Base-by-base conservation (phyloP, 2,329 filamentous ascomycete genomes). In the Periconia macrospinosa region DNA sequence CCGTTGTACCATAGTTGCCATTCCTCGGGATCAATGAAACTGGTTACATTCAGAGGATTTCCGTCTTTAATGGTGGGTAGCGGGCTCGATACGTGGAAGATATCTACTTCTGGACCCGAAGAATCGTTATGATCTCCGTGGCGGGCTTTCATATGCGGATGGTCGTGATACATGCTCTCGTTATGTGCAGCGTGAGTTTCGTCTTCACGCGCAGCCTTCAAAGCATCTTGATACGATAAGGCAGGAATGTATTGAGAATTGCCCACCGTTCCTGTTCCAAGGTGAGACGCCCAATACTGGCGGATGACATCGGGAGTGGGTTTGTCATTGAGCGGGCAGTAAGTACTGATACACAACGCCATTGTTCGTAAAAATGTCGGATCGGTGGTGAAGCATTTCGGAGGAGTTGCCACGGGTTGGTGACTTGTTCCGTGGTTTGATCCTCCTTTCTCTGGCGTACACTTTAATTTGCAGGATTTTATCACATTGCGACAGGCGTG, bases 331-430 rank as follows among this genome's bases (percentile, higher is more conserved):
- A 53, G 42, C 18, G 48, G 17, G 47, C 66, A 69, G 20, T 54
- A 61, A 1, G 55, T 48, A 20, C 61, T 54, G 41, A 69, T 65
- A 47, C 66, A 69, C 18, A 59, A 58, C 6, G 66, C 66, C 41
- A 66, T 56, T 3, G 65, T 67, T 14, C 59, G 62, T 10, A 69
- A 56, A 41, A 59, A 69, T 13, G 60, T 27, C 1, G 37, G 49
- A 47, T 67, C 61, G 11, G 46, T 41, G 9, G 60, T 58, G 14
- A 56, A 56, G 42, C 66, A 69, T 46, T 59, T 49, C 30, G 62
- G 59, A 23, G 62, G 49, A 14, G 63, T 63, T 13, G 45, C 30
- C n/a, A 54, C 35, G 9, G 46, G 49, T 14, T 47, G 46, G 42
- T 55, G 47, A 7, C 30, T 46, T 2, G 52, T 53, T 19, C 48